These are phyloP conservation scores for Vigna nakashimae DNA, from an alignment of 306 rosid species.

Conservation along the genomic window DNA sequence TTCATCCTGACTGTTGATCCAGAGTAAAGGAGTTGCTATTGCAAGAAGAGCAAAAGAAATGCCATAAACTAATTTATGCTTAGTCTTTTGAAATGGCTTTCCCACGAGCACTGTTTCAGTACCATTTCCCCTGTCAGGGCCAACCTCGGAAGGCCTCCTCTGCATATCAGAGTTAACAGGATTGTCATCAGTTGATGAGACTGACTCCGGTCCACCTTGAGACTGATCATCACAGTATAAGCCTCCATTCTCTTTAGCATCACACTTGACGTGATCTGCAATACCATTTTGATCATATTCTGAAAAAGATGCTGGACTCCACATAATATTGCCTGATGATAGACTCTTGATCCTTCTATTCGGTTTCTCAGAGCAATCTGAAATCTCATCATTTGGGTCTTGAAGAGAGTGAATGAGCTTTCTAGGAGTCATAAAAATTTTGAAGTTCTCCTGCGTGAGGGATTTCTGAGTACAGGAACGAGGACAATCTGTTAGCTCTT, in stretches of 20 bases:
- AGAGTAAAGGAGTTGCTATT: conserved; percentile 54
- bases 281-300: conserved; percentile 49
- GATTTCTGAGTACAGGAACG: conserved; percentile 63
- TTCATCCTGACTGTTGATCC: conserved; percentile 69
- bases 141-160: conserved; percentile 41
- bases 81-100: conserved; percentile 50
- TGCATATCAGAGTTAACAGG: conserved; percentile 48
- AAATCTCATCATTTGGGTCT: conserved; percentile 55
- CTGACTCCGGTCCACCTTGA: conserved; percentile 68
- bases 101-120: conserved; percentile 20
- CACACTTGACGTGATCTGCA: conserved; percentile 39
- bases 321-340: conserved; percentile 57
- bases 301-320: conserved; percentile 60
- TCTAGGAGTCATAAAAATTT: conserved; percentile 72
- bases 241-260: conserved; percentile 51
- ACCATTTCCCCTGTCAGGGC: conserved; percentile 42
- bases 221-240: conserved; percentile 51
- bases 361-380: conserved; percentile 54
- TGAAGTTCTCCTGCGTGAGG: conserved; percentile 42
- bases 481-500: conserved; percentile 25
- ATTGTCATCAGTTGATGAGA: conserved; percentile 68
- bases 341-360: conserved; percentile 57
- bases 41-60: conserved; percentile 61
- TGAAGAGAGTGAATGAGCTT: conserved; percentile 84
- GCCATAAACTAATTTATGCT: conserved; percentile 60